A percentile compares a stretch with the other conserved stretches of the same genome.
phyloP scores from a whole-genome alignment of 805 yeast species.

The Saturnispora sanitii region DNA sequence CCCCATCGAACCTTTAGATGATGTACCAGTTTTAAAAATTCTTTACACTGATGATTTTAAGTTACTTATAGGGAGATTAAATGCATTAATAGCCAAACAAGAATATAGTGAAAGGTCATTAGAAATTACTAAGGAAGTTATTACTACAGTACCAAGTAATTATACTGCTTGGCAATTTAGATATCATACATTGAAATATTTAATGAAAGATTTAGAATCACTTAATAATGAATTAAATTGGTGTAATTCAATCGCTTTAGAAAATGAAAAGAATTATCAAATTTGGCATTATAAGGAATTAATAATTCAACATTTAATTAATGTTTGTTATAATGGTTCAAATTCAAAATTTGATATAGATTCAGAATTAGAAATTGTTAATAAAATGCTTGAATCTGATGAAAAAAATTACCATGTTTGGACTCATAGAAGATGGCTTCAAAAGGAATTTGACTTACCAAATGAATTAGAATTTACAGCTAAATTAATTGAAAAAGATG shows the following conservation, averaged over 20 bases:
- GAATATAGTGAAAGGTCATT: constrained; percentile 70
- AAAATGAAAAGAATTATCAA: constrained; percentile 85
- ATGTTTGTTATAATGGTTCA: constrained; percentile 3
- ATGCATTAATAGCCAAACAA: constrained; percentile 45
- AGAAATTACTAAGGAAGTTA: constrained; percentile 51
- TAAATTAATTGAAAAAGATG: constrained; percentile 45
- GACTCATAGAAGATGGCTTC: constrained; percentile 85
- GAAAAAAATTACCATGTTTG: constrained; percentile 93
- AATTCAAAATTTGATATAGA: constrained; percentile 28
- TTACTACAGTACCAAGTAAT: constrained; percentile 73
- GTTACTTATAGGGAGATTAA: constrained; percentile 46
- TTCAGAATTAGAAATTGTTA: constrained; percentile 53
- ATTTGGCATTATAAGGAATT: constrained; percentile 91
- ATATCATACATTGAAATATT: constrained; percentile 36
- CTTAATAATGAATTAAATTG: constrained; percentile 54
- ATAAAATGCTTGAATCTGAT: constrained; percentile 65
- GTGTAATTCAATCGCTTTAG: constrained; percentile 67
- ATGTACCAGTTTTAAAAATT: constrained; percentile 43
- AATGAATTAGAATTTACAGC: constrained; percentile 46
- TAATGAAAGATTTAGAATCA: constrained; percentile 26
- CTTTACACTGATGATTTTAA: constrained; percentile 66
- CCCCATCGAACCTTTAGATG: background rate
- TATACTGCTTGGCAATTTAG: constrained; percentile 84
- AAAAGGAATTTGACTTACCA: constrained; percentile 39
- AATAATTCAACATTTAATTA: constrained; percentile 32